phyloP scores from a whole-genome alignment of 2,329 filamentous ascomycete species.

The Zymoseptoria brevis region DNA sequence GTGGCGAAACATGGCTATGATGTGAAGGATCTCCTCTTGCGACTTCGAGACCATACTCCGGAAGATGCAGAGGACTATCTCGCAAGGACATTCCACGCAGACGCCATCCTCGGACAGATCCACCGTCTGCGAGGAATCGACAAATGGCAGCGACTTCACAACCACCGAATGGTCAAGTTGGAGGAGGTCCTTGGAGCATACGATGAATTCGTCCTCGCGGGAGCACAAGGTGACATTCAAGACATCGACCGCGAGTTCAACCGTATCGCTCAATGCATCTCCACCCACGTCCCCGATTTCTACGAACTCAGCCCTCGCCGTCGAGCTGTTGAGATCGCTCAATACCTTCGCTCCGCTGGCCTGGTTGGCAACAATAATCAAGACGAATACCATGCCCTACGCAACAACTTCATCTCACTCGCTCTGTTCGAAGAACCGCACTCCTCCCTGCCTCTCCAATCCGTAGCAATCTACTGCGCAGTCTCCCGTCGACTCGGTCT shows the following conservation, averaged over 20 bases:
- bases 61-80: constrained; percentile 64
- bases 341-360: constrained; percentile 60
- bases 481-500: constrained; percentile 68
- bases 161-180: constrained; percentile 49
- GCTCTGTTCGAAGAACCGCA: constrained; percentile 65
- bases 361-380: constrained; percentile 56
- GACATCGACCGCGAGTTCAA: constrained; percentile 58
- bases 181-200: constrained; percentile 74
- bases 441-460: constrained; percentile 77
- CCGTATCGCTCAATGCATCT: constrained; percentile 51
- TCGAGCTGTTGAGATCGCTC: constrained; percentile 60
- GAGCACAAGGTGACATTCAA: constrained; percentile 63
- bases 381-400: constrained; percentile 69
- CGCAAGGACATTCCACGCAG: constrained; percentile 69
- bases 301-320: constrained; percentile 52
- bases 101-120: constrained; percentile 66
- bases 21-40: constrained; percentile 68
- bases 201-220: constrained; percentile 79
- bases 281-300: constrained; percentile 45
- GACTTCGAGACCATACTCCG: constrained; percentile 54
- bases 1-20: constrained; percentile 74
- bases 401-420: constrained; percentile 82
- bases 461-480: constrained; percentile 76
- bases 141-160: constrained; percentile 58
- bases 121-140: constrained; percentile 72